Conservation (phyloP, 345 rosid species). For the Erucastrum elatum region DNA sequence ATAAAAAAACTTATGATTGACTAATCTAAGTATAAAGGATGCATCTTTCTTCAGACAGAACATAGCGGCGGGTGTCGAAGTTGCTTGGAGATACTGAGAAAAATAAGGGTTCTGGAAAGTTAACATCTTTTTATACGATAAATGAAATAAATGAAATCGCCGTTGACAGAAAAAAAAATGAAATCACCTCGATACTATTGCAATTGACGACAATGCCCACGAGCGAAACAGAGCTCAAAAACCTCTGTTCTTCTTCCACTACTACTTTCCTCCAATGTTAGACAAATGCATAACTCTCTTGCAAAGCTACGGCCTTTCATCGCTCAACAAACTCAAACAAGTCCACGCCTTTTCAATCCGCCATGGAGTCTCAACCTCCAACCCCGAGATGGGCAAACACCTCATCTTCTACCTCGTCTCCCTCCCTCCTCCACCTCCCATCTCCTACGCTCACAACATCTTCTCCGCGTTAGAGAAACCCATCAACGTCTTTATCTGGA, state of each 20-base stretch:
- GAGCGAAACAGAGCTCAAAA: slow-evolving; percentile 15
- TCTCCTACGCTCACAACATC: slow-evolving; percentile 57
- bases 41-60: slow-evolving; percentile 7
- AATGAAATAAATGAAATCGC: not conserved
- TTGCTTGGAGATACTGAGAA: not conserved
- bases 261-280: slow-evolving; percentile 33
- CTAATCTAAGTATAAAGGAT: not conserved
- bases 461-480: slow-evolving; percentile 51
- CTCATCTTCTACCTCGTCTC: slow-evolving; percentile 58
- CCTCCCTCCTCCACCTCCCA: slow-evolving; percentile 55
- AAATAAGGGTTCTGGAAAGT: slow-evolving; percentile 14
- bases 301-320: slow-evolving; percentile 46
- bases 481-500: slow-evolving; percentile 63
- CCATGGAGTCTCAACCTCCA: slow-evolving; percentile 50
- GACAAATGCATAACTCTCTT: slow-evolving; percentile 57
- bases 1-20: not conserved
- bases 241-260: slow-evolving; percentile 6
- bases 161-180: no score
- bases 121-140: not conserved
- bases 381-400: slow-evolving; percentile 54
- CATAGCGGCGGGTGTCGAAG: slow-evolving; percentile 10
- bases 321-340: slow-evolving; percentile 54
- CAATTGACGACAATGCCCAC: slow-evolving; percentile 33
- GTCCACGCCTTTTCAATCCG: slow-evolving; percentile 73
- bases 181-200: not conserved